Evolutionary conservation across 129 eudicot species (phyloP).

Genomic region (Kitagawia praeruptora): DNA sequence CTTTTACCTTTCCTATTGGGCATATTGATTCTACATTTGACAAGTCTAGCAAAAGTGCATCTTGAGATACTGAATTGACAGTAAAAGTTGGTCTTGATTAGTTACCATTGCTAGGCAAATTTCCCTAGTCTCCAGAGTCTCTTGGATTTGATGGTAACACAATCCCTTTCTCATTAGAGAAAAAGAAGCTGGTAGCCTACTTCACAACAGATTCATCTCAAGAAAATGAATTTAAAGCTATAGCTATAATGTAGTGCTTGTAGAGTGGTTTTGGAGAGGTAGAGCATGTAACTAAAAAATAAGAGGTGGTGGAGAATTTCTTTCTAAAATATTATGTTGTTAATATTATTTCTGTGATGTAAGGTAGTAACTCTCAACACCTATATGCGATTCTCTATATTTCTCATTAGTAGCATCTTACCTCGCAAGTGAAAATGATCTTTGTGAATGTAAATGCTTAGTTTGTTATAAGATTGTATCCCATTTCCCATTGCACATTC

Average conservation of each 20-base stretch:
- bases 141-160: not conserved
- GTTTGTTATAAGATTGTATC: not conserved
- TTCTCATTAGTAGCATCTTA: not conserved
- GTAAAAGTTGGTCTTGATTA: not conserved
- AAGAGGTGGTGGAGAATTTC: not conserved
- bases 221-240: not conserved
- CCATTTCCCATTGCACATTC: not conserved
- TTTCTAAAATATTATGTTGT: not conserved
- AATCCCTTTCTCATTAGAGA: no score
- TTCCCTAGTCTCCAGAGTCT: not conserved
- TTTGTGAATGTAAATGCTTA: not conserved
- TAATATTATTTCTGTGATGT: not conserved
- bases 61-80: not conserved
- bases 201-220: not conserved
- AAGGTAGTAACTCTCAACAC: not conserved
- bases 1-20: not conserved
- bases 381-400: not conserved
- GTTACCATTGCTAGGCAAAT: not conserved
- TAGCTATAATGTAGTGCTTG: not conserved
- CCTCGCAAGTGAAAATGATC: not conserved
- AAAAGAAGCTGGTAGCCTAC: not conserved
- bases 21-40: not conserved
- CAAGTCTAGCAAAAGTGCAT: not conserved
- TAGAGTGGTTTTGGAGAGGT: not conserved
- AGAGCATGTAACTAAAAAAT: not conserved